phyloP scores from a whole-genome alignment of 2,329 filamentous ascomycete genomes.

The Apiospora arundinis region DNA sequence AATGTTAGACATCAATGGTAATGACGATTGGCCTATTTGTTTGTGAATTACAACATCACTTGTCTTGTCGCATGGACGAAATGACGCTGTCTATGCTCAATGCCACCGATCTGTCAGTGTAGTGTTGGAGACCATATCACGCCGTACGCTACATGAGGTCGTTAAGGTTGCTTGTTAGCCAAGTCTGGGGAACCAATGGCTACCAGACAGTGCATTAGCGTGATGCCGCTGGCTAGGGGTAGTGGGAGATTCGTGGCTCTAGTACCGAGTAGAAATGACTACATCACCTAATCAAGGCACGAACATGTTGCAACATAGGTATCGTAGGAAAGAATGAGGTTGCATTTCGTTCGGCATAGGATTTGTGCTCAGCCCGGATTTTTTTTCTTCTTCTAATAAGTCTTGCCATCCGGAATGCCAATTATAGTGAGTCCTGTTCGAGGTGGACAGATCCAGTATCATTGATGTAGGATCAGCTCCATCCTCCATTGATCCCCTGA shows the following conservation, averaged over 20 bases:
- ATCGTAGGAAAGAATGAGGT: neutral
- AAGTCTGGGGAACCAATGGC: slow-evolving; percentile 13
- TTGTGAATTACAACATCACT: neutral
- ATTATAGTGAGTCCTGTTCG: neutral
- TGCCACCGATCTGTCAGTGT: neutral
- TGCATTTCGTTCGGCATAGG: neutral
- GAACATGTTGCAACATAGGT: neutral
- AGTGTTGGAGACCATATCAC: neutral
- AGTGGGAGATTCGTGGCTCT: neutral
- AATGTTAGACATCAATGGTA: neutral
- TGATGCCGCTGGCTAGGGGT: neutral
- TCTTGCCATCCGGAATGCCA: neutral
- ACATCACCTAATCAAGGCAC: neutral
- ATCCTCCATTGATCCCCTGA: neutral
- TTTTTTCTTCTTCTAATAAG: neutral
- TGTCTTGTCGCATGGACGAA: neutral
- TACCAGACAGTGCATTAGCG: slow-evolving; percentile 12
- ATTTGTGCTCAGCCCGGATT: neutral
- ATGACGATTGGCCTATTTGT: neutral
- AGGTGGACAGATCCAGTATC: neutral
- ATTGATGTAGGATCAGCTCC: neutral
- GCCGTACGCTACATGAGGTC: slow-evolving; percentile 2
- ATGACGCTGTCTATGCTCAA: neutral
- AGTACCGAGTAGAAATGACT: neutral
- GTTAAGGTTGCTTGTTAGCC: slow-evolving; percentile 6